Base-by-base conservation (phyloP, 2,329 filamentous ascomycete genomes). In the Claviceps paspali region DNA sequence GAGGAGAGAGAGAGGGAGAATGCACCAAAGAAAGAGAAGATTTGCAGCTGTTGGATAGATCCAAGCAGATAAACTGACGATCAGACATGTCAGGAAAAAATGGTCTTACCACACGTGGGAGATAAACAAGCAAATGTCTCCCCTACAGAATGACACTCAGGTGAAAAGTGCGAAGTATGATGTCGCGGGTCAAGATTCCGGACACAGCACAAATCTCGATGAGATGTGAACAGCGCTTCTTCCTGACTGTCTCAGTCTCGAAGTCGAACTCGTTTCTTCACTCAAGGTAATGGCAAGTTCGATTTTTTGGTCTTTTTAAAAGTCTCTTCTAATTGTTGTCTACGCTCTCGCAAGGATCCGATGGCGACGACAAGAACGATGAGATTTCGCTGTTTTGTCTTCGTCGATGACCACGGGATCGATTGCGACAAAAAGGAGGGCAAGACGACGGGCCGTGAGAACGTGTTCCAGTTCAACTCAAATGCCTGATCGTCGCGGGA, bases 81-180 rank as follows among this genome's bases (percentile, higher is more conserved):
- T n/a, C n/a, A n/a, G 23, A 12, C 6, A 5, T 12, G 10, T 35
- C 3, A 29, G 10, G n/a, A 32, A 45, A 40, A 45, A 43, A 44
- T 43, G 12, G 28, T 56, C 68, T 61, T 76, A 79, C 74, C 71
- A 66, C 73, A 60, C 71, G 73, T 63, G 74, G 82, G 85, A 93
- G 86, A 93, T 82, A 68, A 85, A 93, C 86, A 93, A 94, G 60
- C 79, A 63, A 94, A 94, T 93, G 86, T 86, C 81, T 93, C 86
- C 82, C 85, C 84, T 67, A 65, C 61, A 62, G 46, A 49, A 52
- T 53, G 51, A 52, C 60, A 61, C 54, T 55, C 55, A 51, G 38
- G 33, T 38, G 31, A 41, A 34, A 40, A 39, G 39, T 46, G 38
- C 49, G 23, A 9, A n/a, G n/a, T 45, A 41, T 39, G 45, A 44